phyloP scores from a whole-genome alignment of 2,329 filamentous ascomycete species.

The Leptographium galeiforme region DNA sequence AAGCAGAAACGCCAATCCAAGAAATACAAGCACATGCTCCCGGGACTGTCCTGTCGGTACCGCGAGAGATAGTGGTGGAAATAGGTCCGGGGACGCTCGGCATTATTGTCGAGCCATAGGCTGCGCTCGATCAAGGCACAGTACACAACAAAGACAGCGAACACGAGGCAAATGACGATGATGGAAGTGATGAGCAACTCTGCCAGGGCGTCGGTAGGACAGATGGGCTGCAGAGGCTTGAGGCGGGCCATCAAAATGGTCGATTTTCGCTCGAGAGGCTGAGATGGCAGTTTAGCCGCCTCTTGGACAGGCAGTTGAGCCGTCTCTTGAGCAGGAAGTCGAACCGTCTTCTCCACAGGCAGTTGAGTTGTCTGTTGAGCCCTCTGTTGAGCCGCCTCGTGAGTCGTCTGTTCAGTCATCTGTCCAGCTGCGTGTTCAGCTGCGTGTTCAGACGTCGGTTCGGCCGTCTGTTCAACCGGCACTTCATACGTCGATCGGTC shows the following conservation, averaged over 20 bases:
- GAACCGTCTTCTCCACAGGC: too few species aligned
- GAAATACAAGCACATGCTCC: not conserved
- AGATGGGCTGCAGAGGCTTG: not conserved
- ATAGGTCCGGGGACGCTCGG: conserved; percentile 1
- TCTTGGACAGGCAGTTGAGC: too few species aligned
- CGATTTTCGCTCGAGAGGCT: too few species aligned
- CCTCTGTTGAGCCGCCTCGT: too few species aligned
- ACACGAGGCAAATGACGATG: not conserved
- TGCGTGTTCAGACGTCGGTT: too few species aligned
- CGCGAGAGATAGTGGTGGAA: conserved; percentile 4
- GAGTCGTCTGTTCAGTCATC: too few species aligned
- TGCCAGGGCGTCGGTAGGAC: conserved; percentile 4
- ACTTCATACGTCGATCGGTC: too few species aligned
- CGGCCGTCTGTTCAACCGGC: too few species aligned
- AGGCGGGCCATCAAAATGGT: not conserved
- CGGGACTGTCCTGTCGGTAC: not conserved
- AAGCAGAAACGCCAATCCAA: conserved; percentile 5
- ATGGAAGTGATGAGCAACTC: not conserved
- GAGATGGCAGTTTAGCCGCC: too few species aligned
- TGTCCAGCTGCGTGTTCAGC: too few species aligned
- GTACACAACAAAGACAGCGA: not conserved
- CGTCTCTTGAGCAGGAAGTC: too few species aligned
- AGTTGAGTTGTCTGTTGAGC: too few species aligned
- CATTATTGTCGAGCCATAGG: conserved; percentile 9
- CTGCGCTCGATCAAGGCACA: conserved; percentile 3